A percentile compares a stretch with the other conserved stretches of the same genome.
Conservation (phyloP, 345 rosid genomes). For the Zanthoxylum bungeanum region DNA sequence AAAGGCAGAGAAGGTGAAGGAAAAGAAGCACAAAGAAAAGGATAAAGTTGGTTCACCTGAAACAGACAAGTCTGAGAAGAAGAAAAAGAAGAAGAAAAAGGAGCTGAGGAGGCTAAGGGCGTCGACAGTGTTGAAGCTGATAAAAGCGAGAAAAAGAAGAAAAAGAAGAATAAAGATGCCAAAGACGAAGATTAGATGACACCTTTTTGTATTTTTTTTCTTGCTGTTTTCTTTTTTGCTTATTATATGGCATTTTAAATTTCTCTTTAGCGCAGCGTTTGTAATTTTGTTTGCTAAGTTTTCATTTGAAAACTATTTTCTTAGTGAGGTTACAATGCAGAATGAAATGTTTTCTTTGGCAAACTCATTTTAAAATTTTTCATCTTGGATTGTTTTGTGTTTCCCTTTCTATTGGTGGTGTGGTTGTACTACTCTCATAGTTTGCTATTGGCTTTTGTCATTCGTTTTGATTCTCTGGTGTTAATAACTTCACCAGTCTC, state of each 20-base stretch:
- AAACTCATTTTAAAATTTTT: not conserved
- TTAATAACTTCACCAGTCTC: no score
- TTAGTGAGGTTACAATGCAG: not conserved
- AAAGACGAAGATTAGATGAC: constrained; percentile 23
- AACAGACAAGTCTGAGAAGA: constrained; percentile 53
- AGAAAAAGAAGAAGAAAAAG: constrained; percentile 74
- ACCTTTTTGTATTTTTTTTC: not conserved
- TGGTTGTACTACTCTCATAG: no score
- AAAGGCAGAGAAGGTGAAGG: constrained; percentile 45
- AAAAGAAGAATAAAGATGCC: constrained; percentile 57
- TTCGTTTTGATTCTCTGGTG: no score
- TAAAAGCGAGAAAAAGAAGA: constrained; percentile 52
- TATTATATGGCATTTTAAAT: not conserved
- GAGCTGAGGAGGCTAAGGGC: constrained; percentile 32
- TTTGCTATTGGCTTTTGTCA: not conserved
- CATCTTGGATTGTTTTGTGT: not conserved
- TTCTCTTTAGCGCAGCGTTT: constrained; percentile 5
- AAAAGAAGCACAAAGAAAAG: constrained; percentile 39
- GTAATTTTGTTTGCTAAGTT: constrained; percentile 19
- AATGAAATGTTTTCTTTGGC: constrained; percentile 10
- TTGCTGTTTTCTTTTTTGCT: not conserved
- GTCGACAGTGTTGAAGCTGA: constrained; percentile 33
- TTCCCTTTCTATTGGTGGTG: no score
- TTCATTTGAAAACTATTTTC: constrained; percentile 7
- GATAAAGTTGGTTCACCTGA: constrained; percentile 36